phyloP scores from a whole-genome alignment of 768 basidiomycete species.

The Mycena latifolia region DNA sequence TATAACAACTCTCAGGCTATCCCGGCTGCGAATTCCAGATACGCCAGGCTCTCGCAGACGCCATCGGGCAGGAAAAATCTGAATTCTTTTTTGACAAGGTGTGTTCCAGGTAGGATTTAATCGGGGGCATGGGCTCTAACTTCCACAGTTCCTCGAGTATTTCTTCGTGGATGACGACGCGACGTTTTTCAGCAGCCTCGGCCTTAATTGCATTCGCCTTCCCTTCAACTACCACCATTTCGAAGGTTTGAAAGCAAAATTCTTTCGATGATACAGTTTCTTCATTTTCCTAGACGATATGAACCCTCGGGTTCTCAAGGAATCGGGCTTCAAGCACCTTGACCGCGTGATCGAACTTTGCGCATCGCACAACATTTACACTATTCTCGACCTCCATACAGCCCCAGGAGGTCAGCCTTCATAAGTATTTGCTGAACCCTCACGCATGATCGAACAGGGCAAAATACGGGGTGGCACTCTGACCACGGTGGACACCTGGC shows the following conservation, averaged over 20 bases:
- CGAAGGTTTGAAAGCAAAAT: conserved; percentile 56
- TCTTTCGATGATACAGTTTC: neutral
- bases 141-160: conserved; percentile 80
- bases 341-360: conserved; percentile 84
- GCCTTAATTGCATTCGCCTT: conserved; percentile 84
- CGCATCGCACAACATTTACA: conserved; percentile 81
- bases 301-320: conserved; percentile 83
- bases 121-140: neutral
- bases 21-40: conserved; percentile 88
- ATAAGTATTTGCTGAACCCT: too few relatives aligned
- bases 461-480: conserved; percentile 81
- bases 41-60: conserved; percentile 72
- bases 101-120: neutral
- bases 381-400: conserved; percentile 86
- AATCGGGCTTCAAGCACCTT: conserved; percentile 83
- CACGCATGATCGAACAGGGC: conserved; percentile 44
- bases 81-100: conserved; percentile 89
- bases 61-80: conserved; percentile 75
- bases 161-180: conserved; percentile 86
- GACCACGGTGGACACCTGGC: conserved; percentile 81
- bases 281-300: conserved; percentile 63
- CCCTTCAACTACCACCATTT: conserved; percentile 84
- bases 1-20: conserved; percentile 58
- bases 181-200: conserved; percentile 80
- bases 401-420: conserved; percentile 63